Percentiles rank a stretch among this genome's conserved stretches.
Conservation (phyloP, 78 protist genomes). For the Dictyostelium citrinum region DNA sequence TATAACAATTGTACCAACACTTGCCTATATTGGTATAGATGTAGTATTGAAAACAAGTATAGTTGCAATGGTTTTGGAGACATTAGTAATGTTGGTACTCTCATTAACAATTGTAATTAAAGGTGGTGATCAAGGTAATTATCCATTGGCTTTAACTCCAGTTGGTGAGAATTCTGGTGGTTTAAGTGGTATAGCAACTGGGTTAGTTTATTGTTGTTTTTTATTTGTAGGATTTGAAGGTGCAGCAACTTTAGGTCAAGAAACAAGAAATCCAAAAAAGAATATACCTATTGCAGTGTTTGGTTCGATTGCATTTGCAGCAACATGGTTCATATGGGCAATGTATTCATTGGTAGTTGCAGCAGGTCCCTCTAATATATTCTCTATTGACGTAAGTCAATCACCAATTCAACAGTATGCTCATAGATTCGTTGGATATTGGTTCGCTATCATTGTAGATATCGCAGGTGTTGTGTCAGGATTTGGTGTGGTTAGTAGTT, state of each 20-base stretch:
- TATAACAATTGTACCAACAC: not conserved
- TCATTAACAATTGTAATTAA: slow-evolving; percentile 4
- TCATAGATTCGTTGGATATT: not conserved
- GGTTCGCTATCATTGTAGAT: slow-evolving; percentile 34
- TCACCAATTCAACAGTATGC: not conserved
- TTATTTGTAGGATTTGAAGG: slow-evolving; percentile 59
- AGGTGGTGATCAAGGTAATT: slow-evolving; percentile 53
- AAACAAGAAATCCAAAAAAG: slow-evolving; percentile 29
- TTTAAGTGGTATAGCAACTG: slow-evolving; percentile 4
- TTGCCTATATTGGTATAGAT: slow-evolving; percentile 54
- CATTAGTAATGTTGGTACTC: not conserved
- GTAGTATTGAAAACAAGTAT: slow-evolving; percentile 20
- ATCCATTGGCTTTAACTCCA: slow-evolving; percentile 62
- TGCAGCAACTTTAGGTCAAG: slow-evolving; percentile 29
- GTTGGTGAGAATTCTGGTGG: slow-evolving; percentile 21
- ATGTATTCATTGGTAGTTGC: slow-evolving; percentile 35
- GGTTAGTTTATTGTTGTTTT: slow-evolving; percentile 22
- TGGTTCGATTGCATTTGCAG: slow-evolving; percentile 18
- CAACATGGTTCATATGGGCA: slow-evolving; percentile 41
- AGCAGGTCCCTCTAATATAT: not conserved
- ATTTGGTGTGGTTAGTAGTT: not conserved
- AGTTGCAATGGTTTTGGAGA: slow-evolving; percentile 3
- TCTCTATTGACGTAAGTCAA: not conserved
- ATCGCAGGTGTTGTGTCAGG: slow-evolving; percentile 19
- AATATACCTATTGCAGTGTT: slow-evolving; percentile 42